phyloP scores from a whole-genome alignment of 768 basidiomycete genomes.

The Melanogaster broomeanus region DNA sequence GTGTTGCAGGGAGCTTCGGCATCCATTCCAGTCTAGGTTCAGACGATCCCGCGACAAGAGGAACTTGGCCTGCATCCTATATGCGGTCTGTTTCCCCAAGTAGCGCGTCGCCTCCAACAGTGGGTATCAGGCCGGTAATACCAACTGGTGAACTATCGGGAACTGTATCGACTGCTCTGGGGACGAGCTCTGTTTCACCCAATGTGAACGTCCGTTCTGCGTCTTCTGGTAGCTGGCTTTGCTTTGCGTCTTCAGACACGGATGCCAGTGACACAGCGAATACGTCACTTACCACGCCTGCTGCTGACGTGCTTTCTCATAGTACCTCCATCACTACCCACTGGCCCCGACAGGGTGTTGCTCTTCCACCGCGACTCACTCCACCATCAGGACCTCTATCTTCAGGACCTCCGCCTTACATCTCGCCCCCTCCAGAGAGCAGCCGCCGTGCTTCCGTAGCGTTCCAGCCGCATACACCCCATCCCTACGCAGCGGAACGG shows the following conservation, averaged over 20 bases:
- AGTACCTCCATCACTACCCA: constrained; percentile 37
- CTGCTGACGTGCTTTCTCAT: constrained; percentile 30
- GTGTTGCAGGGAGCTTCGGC: constrained; percentile 33
- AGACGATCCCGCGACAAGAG: constrained; percentile 10
- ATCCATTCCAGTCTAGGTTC: constrained; percentile 12
- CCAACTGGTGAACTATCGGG: not conserved
- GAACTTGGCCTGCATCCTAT: constrained; percentile 7
- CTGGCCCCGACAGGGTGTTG: constrained; percentile 54
- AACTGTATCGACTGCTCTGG: constrained; percentile 5
- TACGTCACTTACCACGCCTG: constrained; percentile 33
- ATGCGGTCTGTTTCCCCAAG: constrained; percentile 5
- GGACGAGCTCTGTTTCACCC: not conserved
- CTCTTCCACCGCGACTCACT: constrained; percentile 51
- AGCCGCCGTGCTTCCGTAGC: constrained; percentile 25
- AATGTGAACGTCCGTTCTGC: not conserved
- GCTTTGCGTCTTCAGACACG: constrained; percentile 8
- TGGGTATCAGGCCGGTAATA: not conserved
- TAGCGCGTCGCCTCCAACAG: not conserved
- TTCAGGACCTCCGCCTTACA: constrained; percentile 56
- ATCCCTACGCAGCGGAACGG: constrained; percentile 33
- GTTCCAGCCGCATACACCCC: constrained; percentile 27
- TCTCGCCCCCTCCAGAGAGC: constrained; percentile 33
- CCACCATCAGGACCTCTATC: constrained; percentile 66
- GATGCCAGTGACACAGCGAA: not conserved
- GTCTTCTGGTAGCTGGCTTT: not conserved